Evolutionary conservation across 352 stramenopile genomes (phyloP).

Genomic region (Globisporangium solare): DNA sequence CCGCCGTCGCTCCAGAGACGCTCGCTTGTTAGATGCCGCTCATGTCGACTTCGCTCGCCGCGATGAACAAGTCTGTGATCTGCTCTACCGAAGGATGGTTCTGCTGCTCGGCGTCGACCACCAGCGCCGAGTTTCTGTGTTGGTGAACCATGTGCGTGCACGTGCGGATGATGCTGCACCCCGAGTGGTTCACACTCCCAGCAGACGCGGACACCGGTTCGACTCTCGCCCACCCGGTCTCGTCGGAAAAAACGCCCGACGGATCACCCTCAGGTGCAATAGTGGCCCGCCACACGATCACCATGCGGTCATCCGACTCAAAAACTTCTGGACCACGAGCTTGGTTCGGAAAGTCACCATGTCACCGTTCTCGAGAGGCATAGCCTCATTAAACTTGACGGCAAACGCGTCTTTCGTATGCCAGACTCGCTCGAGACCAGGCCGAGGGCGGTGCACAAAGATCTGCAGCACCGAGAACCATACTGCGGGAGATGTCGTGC

Average conservation of each 20-base stretch:
- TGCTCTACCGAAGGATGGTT: not conserved
- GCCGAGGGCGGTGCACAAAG: not conserved
- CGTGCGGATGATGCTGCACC: constrained; percentile 3
- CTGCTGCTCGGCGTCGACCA: not conserved
- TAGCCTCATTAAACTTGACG: constrained; percentile 1
- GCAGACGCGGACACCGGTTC: not conserved
- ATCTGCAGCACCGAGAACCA: constrained; percentile 2
- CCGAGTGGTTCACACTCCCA: not conserved
- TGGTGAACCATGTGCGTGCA: constrained; percentile 6
- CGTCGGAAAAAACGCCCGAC: constrained; percentile 1
- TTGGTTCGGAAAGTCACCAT: constrained; percentile 8
- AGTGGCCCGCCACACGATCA: constrained; percentile 12
- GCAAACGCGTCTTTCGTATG: constrained; percentile 10
- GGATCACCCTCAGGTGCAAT: not conserved
- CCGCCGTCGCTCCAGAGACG: too few species aligned
- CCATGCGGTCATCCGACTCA: constrained; percentile 10
- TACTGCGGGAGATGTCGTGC: not conserved
- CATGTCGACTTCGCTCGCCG: constrained; percentile 6
- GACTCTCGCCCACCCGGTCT: constrained; percentile 8
- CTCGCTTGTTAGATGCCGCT: too few species aligned
- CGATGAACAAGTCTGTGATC: not conserved
- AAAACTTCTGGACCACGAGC: constrained; percentile 13
- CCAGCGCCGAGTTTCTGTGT: not conserved
- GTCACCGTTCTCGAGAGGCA: not conserved
- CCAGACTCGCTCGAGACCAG: not conserved